Evolutionary conservation across 257 asterid species (phyloP), one percentile per base, ranked within the genome.

Genomic region (Misopates orontium): DNA sequence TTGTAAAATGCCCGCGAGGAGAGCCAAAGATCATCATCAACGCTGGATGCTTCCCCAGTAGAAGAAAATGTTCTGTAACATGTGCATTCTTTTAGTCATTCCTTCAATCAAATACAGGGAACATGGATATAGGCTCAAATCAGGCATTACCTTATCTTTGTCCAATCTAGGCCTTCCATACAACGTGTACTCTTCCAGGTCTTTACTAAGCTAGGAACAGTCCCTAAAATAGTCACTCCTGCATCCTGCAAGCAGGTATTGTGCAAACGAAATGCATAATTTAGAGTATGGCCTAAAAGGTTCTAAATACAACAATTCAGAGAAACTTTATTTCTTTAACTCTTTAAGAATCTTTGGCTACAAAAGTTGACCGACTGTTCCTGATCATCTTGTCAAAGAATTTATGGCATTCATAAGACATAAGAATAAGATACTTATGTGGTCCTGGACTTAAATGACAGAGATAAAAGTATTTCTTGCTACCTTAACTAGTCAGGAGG

Each of bases 1-100:
- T 77, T 85, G 78, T 93, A 90, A 69, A 42, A 82, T 48, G 89
- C 83, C 82, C 80, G 83, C 25, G 98, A 90, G 12, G 97, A 85
- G 77, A 93, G 97, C 97, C 98, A 93, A 42, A 93, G 94, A 75
- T 87, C 97, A 78, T 93, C 98, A 57, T 93, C 98, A 32, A 89
- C 56, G 32, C 80, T 85, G 15, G 98, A 93, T 77, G 88, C 80
- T 83, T 93, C 98, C 60, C 98, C 98, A 11, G 96, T 93, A 12
- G 95, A 73, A 67, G 67, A 76, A 86, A 90, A 87, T 20, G 56
- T 59, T 86, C 97, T 91, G 84, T 56, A 75, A 44, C 77, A 31
- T 49, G 61, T 17, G 25, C 52, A 24, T 56, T 64, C 54, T 36
- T 64, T 8, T 39, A 25, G 53, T 69, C 32, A 57, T 48, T 49